phyloP scores from a whole-genome alignment of 192 early-diverging fungal species.

The Neocallimastix lanati region DNA sequence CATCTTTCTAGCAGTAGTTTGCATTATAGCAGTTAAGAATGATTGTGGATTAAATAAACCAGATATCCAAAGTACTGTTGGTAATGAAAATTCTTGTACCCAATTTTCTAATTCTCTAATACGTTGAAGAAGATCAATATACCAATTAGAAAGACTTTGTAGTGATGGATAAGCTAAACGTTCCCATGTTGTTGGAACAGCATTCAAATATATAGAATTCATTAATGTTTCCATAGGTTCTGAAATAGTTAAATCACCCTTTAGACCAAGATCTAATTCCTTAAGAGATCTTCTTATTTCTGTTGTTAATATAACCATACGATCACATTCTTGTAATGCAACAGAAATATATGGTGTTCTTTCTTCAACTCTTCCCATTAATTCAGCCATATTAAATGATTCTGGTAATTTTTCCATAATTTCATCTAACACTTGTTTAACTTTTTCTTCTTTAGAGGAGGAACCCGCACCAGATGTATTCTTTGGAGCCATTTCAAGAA shows the following conservation, averaged over 20 bases:
- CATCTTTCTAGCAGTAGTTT: constrained; percentile 43
- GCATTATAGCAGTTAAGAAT: constrained; percentile 50
- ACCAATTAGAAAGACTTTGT: constrained; percentile 32
- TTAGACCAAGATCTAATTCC: constrained; percentile 41
- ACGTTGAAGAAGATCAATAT: constrained; percentile 37
- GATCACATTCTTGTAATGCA: constrained; percentile 41
- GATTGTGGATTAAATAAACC: constrained; percentile 52
- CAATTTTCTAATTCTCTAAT: constrained; percentile 44
- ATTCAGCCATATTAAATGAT: constrained; percentile 35
- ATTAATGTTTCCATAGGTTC: constrained; percentile 44
- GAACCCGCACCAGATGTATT: constrained; percentile 31
- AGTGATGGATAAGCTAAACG: constrained; percentile 43
- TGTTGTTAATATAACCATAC: constrained; percentile 35
- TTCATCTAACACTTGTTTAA: constrained; percentile 33
- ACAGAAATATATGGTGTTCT: constrained; percentile 48
- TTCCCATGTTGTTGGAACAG: constrained; percentile 35
- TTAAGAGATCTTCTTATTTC: constrained; percentile 40
- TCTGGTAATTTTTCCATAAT: constrained; percentile 35
- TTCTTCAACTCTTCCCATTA: constrained; percentile 42
- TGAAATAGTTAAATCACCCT: constrained; percentile 43
- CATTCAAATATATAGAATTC: constrained; percentile 39
- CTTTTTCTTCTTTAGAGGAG: constrained; percentile 42
- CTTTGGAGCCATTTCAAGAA: constrained; percentile 44
- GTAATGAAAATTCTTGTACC: constrained; percentile 45
- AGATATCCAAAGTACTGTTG: constrained; percentile 35